Conservation (phyloP, 257 asterid species). For the Thymus quinquecostatus region DNA sequence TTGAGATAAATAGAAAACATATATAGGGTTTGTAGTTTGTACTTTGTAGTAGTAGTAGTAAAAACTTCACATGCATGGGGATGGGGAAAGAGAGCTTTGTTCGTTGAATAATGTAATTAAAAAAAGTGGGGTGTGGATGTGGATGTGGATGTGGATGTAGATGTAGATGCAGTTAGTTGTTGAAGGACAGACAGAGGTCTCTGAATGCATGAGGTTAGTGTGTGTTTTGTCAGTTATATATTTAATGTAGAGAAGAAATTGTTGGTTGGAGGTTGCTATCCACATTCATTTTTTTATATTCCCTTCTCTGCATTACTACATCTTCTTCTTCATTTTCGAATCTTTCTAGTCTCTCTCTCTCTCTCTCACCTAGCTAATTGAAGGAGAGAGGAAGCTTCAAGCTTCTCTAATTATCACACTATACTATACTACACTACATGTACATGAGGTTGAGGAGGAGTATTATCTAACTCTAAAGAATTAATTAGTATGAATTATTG, state of each 20-base stretch:
- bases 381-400: constrained; percentile 35
- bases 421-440: background rate
- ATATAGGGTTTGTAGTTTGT: too few species aligned
- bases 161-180: constrained; percentile 8
- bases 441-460: background rate
- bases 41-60: background rate
- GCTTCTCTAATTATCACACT: constrained; percentile 7
- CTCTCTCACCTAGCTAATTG: background rate
- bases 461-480: too few species aligned
- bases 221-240: constrained; percentile 29
- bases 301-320: background rate
- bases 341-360: constrained; percentile 29
- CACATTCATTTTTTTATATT: constrained; percentile 13
- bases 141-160: too few species aligned
- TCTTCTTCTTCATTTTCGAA: constrained; percentile 27
- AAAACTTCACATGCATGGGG: background rate
- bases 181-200: constrained; percentile 29
- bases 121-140: background rate
- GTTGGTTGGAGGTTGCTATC: constrained; percentile 43
- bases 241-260: constrained; percentile 36
- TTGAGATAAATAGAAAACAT: background rate
- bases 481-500: constrained; percentile 4
- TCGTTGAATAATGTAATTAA: background rate
- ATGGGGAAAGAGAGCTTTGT: too few species aligned
- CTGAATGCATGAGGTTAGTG: constrained; percentile 23